Percentiles rank a stretch among this genome's conserved stretches.
Conservation (phyloP, 2,329 filamentous ascomycete genomes). For the Phyllosticta capitalensis region DNA sequence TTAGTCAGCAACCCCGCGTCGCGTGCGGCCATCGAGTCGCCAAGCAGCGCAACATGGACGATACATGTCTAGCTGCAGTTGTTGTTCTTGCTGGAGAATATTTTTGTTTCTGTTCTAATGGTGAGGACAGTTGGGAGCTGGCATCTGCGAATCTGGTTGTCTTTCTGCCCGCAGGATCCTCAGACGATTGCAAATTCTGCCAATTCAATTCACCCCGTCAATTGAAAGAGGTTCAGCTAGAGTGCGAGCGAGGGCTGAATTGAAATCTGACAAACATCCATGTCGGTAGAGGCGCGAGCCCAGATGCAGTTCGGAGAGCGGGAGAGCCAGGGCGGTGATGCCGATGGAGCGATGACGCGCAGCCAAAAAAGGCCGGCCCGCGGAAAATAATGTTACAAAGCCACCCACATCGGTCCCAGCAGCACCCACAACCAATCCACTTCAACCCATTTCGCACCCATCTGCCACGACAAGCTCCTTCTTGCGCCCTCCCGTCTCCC, state of each 20-base stretch:
- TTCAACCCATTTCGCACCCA: not conserved
- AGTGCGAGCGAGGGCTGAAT: not conserved
- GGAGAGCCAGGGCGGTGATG: not conserved
- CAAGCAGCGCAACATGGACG: not conserved
- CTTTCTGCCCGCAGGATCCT: not conserved
- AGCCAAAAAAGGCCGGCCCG: slow-evolving; percentile 6
- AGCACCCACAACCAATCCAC: not conserved
- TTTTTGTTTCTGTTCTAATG: not conserved
- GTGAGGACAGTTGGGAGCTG: not conserved
- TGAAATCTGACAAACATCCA: not conserved
- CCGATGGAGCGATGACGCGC: slow-evolving; percentile 6
- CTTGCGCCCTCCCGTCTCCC: not conserved
- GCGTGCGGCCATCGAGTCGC: not conserved
- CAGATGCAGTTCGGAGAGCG: not conserved
- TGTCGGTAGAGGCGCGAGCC: not conserved
- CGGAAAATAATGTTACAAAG: slow-evolving; percentile 4
- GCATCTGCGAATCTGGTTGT: not conserved
- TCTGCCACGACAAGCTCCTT: not conserved
- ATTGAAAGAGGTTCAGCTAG: not conserved
- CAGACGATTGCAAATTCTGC: not conserved
- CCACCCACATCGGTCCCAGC: not conserved
- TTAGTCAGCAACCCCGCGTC: slow-evolving; percentile 6
- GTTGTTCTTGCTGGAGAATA: not conserved
- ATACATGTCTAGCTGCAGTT: not conserved
- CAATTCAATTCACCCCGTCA: not conserved